These are phyloP conservation scores for Ophiognomonia clavigignenti-juglandacearum DNA, from an alignment of 2,329 filamentous ascomycete genomes.

Conservation along the genomic window DNA sequence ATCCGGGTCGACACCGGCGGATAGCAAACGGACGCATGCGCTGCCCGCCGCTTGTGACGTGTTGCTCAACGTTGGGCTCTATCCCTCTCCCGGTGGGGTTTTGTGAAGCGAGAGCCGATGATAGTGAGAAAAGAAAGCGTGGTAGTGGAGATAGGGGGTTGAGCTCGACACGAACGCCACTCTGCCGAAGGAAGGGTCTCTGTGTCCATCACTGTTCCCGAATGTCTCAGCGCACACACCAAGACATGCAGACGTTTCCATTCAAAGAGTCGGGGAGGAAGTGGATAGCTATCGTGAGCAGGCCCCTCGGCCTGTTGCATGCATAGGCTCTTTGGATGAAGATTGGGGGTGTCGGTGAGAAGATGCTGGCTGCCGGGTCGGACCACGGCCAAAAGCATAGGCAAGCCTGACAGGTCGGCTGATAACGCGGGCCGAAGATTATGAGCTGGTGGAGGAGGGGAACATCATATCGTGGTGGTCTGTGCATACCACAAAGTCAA, in stretches of 20 bases:
- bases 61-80: neutral
- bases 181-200: neutral
- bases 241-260: conserved; percentile 5
- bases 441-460: no score
- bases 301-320: neutral
- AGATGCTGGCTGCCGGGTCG: neutral
- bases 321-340: neutral
- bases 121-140: neutral
- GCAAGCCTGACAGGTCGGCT: no score
- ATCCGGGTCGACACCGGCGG: neutral
- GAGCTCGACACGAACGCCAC: conserved; percentile 2
- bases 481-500: conserved; percentile 7
- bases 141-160: neutral
- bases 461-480: no score
- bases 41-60: conserved; percentile 6
- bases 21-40: conserved; percentile 6
- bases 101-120: neutral
- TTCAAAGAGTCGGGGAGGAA: neutral
- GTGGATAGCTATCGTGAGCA: neutral
- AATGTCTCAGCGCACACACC: conserved; percentile 13
- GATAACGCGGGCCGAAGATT: no score
- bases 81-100: neutral
- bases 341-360: neutral
- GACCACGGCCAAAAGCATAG: neutral
- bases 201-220: conserved; percentile 12